phyloP scores from a whole-genome alignment of 202 grass and related monocot genomes.

The Zizania palustris region DNA sequence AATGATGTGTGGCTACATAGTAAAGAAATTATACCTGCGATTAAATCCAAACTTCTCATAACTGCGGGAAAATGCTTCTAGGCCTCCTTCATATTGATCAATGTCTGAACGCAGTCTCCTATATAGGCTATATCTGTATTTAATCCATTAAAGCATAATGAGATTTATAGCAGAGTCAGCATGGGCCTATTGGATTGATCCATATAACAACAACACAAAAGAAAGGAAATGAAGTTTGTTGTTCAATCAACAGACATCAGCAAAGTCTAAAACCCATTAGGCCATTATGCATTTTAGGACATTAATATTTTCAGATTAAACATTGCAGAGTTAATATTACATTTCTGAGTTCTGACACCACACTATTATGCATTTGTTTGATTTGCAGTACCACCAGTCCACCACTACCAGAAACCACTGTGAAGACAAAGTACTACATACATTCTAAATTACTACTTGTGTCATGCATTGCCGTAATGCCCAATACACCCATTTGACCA shows the following conservation, averaged over 20 bases:
- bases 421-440: neutral
- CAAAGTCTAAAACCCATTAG: neutral
- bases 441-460: neutral
- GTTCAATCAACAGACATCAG: slow-evolving; percentile 1
- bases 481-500: neutral
- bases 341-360: slow-evolving; percentile 25
- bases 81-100: slow-evolving; percentile 82
- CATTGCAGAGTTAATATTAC: slow-evolving; percentile 5
- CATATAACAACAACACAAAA: slow-evolving; percentile 11
- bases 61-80: slow-evolving; percentile 87
- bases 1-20: neutral
- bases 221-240: slow-evolving; percentile 1
- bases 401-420: neutral
- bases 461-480: neutral
- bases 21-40: slow-evolving; percentile 59
- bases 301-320: neutral
- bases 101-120: slow-evolving; percentile 76
- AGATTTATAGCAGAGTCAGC: slow-evolving; percentile 1
- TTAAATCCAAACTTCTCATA: slow-evolving; percentile 94
- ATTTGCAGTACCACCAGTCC: neutral
- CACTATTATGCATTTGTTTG: neutral
- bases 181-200: neutral
- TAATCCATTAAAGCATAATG: slow-evolving; percentile 35
- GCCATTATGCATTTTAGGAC: neutral
- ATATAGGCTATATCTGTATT: slow-evolving; percentile 85